Percentiles rank a stretch among this genome's conserved stretches.
These are phyloP conservation scores for Mycena galopus DNA, from an alignment of 768 basidiomycete genomes.

Conservation along the genomic window DNA sequence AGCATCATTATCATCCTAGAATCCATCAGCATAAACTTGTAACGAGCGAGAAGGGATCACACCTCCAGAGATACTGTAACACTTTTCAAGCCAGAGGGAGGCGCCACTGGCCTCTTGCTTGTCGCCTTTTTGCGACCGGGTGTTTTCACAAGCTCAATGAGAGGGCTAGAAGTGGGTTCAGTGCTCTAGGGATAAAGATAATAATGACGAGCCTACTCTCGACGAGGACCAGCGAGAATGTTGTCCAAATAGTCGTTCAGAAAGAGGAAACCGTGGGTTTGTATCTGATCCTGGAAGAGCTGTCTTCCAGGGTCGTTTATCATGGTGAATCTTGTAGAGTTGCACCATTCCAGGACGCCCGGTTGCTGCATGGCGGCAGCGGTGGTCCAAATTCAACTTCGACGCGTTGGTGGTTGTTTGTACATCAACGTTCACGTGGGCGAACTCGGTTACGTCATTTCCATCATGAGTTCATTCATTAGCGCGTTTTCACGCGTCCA, in stretches of 20 bases:
- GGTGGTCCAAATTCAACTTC: constrained; percentile 19
- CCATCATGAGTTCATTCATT: too few relatives aligned
- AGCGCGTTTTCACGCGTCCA: not conserved
- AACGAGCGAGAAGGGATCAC: constrained; percentile 13
- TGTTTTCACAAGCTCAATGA: constrained; percentile 88
- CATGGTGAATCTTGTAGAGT: constrained; percentile 76
- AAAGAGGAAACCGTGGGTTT: constrained; percentile 82
- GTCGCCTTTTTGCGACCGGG: constrained; percentile 79
- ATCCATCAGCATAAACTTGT: not conserved
- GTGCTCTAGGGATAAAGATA: not conserved
- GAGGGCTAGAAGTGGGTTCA: constrained; percentile 58
- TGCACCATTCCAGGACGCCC: constrained; percentile 79
- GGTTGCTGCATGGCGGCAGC: constrained; percentile 52
- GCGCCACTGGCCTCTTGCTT: constrained; percentile 61
- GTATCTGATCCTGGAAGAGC: constrained; percentile 79
- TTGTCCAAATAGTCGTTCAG: constrained; percentile 83
- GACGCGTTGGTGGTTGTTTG: constrained; percentile 32
- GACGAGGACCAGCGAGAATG: constrained; percentile 74
- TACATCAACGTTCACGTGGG: constrained; percentile 23
- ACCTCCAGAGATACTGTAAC: constrained; percentile 63
- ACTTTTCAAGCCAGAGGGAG: constrained; percentile 59
- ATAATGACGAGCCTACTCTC: constrained; percentile 63
- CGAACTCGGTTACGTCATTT: constrained; percentile 9
- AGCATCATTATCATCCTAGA: constrained; percentile 51
- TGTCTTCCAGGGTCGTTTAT: constrained; percentile 79